These are phyloP conservation scores for Saccharomyces pastorianus DNA, from an alignment of 1,139 yeast genomes.

Conservation along the genomic window DNA sequence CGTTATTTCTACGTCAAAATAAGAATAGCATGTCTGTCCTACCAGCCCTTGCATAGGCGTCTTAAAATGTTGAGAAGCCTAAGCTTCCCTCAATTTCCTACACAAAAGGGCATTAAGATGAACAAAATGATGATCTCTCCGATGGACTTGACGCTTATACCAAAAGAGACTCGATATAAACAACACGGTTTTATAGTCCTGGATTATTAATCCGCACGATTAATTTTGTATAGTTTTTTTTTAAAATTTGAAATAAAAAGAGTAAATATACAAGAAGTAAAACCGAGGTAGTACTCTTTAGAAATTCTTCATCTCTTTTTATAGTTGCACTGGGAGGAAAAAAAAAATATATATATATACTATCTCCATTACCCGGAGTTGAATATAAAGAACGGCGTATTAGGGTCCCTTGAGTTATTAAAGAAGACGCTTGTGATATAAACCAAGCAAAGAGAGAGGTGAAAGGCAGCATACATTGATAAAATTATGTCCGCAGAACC, in stretches of 20 bases:
- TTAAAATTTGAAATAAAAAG: constrained; percentile 10
- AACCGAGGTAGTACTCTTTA: neutral
- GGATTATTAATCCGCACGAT: constrained; percentile 57
- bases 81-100: constrained; percentile 10
- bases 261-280: constrained; percentile 3
- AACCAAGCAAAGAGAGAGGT: neutral
- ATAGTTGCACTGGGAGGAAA: neutral
- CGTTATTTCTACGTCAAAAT: neutral
- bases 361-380: neutral
- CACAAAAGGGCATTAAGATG: constrained; percentile 57
- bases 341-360: neutral
- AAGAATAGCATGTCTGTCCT: constrained; percentile 41
- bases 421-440: neutral
- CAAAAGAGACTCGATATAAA: constrained; percentile 37
- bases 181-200: constrained; percentile 61
- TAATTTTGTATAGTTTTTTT: constrained; percentile 25
- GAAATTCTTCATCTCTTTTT: constrained; percentile 3
- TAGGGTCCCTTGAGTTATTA: neutral
- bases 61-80: constrained; percentile 11
- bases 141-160: constrained; percentile 54
- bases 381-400: neutral
- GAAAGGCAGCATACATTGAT: neutral
- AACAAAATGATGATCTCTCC: constrained; percentile 49
- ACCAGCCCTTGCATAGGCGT: constrained; percentile 47
- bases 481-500: constrained; percentile 10